Base-by-base conservation (phyloP, 805 yeast genomes). In the Myxozyma kluyveri region DNA sequence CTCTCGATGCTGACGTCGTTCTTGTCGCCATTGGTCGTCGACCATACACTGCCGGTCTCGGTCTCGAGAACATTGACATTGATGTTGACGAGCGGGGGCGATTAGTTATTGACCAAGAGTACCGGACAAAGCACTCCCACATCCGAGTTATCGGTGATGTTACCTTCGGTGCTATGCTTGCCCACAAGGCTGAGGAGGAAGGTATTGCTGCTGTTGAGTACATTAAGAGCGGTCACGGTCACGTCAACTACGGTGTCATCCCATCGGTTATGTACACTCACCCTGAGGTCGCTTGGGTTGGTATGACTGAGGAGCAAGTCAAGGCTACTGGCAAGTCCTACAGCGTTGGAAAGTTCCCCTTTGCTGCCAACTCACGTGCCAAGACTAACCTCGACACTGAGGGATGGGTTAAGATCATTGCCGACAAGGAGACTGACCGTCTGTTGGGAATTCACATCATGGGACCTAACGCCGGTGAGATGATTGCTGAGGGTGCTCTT, bases 251-350 rank as follows among this genome's bases (percentile, higher is more conserved):
- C 75, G 95, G 84, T 65, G 95, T 87, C 76, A 93, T 93, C 64
- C 99, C 99, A 61, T 82, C 96, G 32, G 99, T 93, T 62, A 93
- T 93, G 99, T 93, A 93, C 80, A 84, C 98, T 45, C 96, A 89
- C 75, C 99, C 99, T 60, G 99, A 93, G 78, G 96, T 93, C 63
- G 98, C 98, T 47, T 93, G 99, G 99, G 96, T 87, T 63, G 99
- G 99, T 65, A 87, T 87, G 74, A 86, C 83, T 67, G 99, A 93
- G 76, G 84, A 90, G 76, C 90, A 90, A 74, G 80, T 90, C 70
- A 90, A 91, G 79, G 90, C 80, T 64, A 88, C 88, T 65, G 96
- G 96, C 64, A 82, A 89, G 72, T 79, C 84, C 65, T 93, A 86
- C 81, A 90, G 85, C 73, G 80, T 86, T 56, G 99, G 99, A 69